Conservation (phyloP, 2,329 filamentous ascomycete species). For the Aspergillus viridinutans region DNA sequence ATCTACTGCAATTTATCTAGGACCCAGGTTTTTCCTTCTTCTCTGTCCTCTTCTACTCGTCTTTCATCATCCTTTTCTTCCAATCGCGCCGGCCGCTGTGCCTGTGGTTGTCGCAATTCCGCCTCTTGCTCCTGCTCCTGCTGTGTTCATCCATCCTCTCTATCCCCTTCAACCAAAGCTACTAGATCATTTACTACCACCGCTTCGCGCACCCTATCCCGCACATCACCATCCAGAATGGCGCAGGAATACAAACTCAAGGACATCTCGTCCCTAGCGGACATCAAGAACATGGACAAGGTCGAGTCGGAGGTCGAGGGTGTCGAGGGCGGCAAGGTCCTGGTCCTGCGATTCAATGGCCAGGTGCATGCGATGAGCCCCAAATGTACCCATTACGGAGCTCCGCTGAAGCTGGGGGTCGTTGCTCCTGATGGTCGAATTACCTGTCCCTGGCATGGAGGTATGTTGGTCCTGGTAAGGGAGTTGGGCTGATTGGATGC, state of each 20-base stretch:
- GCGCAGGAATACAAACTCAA: constrained; percentile 58
- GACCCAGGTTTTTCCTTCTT: constrained; percentile 7
- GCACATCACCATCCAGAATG: constrained; percentile 25
- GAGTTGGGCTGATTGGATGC: not conserved
- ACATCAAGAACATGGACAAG: constrained; percentile 76
- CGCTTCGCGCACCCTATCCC: constrained; percentile 4
- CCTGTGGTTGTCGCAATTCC: constrained; percentile 19
- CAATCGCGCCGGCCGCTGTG: constrained; percentile 9
- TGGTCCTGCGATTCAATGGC: constrained; percentile 74
- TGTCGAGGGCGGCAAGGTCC: constrained; percentile 76
- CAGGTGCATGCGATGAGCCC: constrained; percentile 74
- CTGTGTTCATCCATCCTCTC: constrained; percentile 18
- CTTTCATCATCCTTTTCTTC: not conserved
- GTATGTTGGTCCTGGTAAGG: constrained; percentile 44
- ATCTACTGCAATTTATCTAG: not conserved
- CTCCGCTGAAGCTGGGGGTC: constrained; percentile 81
- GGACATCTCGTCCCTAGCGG: constrained; percentile 63
- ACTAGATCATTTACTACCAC: constrained; percentile 5
- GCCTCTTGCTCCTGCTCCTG: constrained; percentile 20
- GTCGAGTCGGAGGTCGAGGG: constrained; percentile 88
- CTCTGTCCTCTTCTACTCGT: constrained; percentile 8
- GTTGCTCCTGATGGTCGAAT: constrained; percentile 75
- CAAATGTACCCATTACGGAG: constrained; percentile 88
- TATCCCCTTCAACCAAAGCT: not conserved
- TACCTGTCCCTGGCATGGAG: constrained; percentile 95